A percentile compares a stretch with the other conserved stretches of the same genome.
Evolutionary conservation across 768 basidiomycete species (phyloP).

Genomic region (Mrakia frigida): DNA sequence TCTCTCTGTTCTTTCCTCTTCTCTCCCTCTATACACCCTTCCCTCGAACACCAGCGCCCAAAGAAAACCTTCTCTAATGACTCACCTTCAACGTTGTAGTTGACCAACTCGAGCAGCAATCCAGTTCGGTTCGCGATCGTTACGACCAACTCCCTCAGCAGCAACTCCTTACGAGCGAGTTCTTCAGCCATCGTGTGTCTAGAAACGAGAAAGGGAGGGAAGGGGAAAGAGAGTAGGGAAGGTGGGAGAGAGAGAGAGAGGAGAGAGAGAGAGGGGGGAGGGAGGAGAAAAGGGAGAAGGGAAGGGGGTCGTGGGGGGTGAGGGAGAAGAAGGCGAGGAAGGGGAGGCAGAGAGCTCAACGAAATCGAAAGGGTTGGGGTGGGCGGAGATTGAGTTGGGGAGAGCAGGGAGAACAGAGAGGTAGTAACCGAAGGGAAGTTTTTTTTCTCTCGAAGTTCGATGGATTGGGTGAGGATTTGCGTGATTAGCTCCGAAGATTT

Average conservation of each 20-base stretch:
- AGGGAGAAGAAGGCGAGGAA: too few species aligned
- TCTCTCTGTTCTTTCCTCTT: not conserved
- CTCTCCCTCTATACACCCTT: not conserved
- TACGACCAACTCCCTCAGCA: constrained; percentile 95
- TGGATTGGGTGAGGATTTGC: too few species aligned
- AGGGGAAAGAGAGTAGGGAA: not conserved
- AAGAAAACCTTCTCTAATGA: not conserved
- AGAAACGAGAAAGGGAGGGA: not conserved
- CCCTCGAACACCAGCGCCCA: not conserved
- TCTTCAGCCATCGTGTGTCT: constrained; percentile 23
- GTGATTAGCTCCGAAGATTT: too few species aligned
- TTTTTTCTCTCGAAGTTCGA: too few species aligned
- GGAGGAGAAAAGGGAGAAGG: not conserved
- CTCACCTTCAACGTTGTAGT: constrained; percentile 81
- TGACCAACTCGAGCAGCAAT: constrained; percentile 92
- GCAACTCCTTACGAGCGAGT: constrained; percentile 62
- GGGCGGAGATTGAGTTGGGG: too few species aligned
- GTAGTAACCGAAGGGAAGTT: too few species aligned
- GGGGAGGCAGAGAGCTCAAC: too few species aligned
- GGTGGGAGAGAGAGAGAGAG: not conserved
- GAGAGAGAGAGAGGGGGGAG: not conserved
- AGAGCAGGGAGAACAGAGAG: too few species aligned
- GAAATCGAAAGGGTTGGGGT: too few species aligned
- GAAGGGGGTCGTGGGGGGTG: not conserved
- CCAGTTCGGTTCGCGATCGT: constrained; percentile 69